Conservation (phyloP, 1,139 yeast species). For the Debaryomyces robertsiae region DNA sequence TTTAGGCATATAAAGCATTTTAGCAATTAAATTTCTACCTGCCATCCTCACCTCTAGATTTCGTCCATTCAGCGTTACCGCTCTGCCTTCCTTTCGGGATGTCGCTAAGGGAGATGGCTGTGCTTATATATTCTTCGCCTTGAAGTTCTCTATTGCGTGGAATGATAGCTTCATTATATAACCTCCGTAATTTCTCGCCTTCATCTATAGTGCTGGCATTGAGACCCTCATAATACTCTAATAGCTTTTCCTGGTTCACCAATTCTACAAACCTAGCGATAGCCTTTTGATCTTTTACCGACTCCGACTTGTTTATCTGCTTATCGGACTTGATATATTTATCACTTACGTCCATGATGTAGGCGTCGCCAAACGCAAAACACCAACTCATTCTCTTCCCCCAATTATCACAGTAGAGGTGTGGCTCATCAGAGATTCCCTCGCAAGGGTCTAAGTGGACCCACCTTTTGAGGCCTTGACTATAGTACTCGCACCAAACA, state of each 20-base stretch:
- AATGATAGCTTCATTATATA: slow-evolving; percentile 32
- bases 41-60: slow-evolving; percentile 77
- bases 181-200: slow-evolving; percentile 17
- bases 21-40: slow-evolving; percentile 1
- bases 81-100: slow-evolving; percentile 62
- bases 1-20: no score
- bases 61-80: slow-evolving; percentile 77
- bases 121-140: slow-evolving; percentile 6
- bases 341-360: slow-evolving; percentile 66
- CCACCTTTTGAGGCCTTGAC: slow-evolving; percentile 66
- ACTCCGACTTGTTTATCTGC: slow-evolving; percentile 52
- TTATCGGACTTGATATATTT: slow-evolving; percentile 62
- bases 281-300: slow-evolving; percentile 38
- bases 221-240: slow-evolving; percentile 32
- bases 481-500: slow-evolving; percentile 93
- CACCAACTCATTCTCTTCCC: slow-evolving; percentile 91
- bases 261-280: slow-evolving; percentile 39
- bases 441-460: slow-evolving; percentile 91
- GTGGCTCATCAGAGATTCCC: slow-evolving; percentile 79
- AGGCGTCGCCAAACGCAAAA: slow-evolving; percentile 64
- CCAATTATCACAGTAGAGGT: slow-evolving; percentile 81
- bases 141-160: slow-evolving; percentile 25
- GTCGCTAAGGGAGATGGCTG: slow-evolving; percentile 13
- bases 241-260: slow-evolving; percentile 36
- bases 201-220: slow-evolving; percentile 25